Evolutionary conservation across 2,329 filamentous ascomycete genomes (phyloP), one percentile per base, ranked within the genome.

Genomic region (Aspergillus persii): DNA sequence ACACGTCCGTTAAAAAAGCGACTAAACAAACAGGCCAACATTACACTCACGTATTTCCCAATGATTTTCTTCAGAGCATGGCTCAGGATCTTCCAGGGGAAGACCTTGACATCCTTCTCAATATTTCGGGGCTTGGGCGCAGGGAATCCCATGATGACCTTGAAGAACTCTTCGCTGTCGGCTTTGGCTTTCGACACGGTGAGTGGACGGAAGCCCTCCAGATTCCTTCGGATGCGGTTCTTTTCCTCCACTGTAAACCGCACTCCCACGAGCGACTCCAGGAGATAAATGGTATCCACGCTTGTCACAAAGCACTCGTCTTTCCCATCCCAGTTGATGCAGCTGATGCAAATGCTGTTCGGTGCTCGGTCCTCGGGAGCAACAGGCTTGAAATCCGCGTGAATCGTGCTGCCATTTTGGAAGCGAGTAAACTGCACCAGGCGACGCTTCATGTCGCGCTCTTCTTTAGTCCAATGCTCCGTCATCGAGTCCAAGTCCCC

Each of bases 71-170:
- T 96, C 65, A 99, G 83, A 0, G 95, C 94, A 61, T 87, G 85
- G 52, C 86, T 85, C 49, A 99, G 83, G 61, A 95, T 91, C 76
- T 92, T 95, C 95, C 95, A 99, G 4, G 92, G 89, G 71, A 98
- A 99, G 11, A 98, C 95, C 79, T 99, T 99, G 72, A 99, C 93
- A 71, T 98, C 94, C 80, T 99, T 99, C 80, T 98, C 95, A 65
- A 99, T 99, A 72, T 98, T 97, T 63, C 95, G 85, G 18, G 95
- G 95, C 77, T 98, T 98, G 2, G 95, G 95, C 61, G 89, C 91
- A 11, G 92, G 92, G 72, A 98, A 98, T 1, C 87, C 91, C 95
- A 99, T 99, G 78, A 99, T 98, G 69, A 97, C 84, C 80, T 97
- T 97, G 86, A 98, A 98, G 76, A 98, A 98, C 57, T 96, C 92